These are phyloP conservation scores for Hygrocybe coccinea DNA, from an alignment of 768 basidiomycete genomes.

Conservation along the genomic window DNA sequence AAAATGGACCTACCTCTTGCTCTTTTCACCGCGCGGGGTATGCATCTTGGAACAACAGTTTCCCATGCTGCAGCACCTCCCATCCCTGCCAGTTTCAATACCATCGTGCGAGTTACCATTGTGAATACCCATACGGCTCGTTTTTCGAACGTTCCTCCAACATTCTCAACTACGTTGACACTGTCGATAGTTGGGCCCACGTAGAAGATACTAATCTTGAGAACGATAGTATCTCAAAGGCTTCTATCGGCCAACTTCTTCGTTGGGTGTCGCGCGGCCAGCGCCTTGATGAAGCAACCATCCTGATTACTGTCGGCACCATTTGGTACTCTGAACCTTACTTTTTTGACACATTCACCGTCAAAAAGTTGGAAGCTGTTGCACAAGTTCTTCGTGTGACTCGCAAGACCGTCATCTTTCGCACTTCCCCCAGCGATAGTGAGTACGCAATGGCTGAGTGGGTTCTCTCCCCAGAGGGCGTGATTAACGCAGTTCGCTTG, in stretches of 20 bases:
- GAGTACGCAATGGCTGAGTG: slow-evolving; percentile 40
- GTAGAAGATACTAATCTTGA: slow-evolving; percentile 37
- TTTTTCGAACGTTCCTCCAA: slow-evolving; percentile 34
- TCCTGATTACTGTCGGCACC: slow-evolving; percentile 35
- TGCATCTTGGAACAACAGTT: slow-evolving; percentile 31
- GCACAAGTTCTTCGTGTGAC: slow-evolving; percentile 32
- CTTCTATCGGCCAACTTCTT: slow-evolving; percentile 28
- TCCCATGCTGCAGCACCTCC: slow-evolving; percentile 33
- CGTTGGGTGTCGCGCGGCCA: slow-evolving; percentile 35
- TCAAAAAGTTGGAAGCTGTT: slow-evolving; percentile 32
- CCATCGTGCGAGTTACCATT: slow-evolving; percentile 38
- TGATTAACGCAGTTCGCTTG: slow-evolving; percentile 34
- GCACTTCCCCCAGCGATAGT: slow-evolving; percentile 28
- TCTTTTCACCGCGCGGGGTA: slow-evolving; percentile 36
- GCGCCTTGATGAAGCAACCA: slow-evolving; percentile 29
- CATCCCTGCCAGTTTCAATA: slow-evolving; percentile 34
- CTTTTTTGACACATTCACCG: slow-evolving; percentile 37
- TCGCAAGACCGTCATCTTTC: slow-evolving; percentile 33
- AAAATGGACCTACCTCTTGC: slow-evolving; percentile 37
- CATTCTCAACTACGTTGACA: slow-evolving; percentile 33
- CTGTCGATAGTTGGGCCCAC: slow-evolving; percentile 29
- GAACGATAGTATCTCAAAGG: slow-evolving; percentile 25
- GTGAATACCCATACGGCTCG: slow-evolving; percentile 37
- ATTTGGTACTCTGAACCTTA: slow-evolving; percentile 32
- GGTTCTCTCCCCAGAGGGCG: slow-evolving; percentile 33